Conservation (phyloP, 108 stramenopile species). For the Nannochloropsis salina region DNA sequence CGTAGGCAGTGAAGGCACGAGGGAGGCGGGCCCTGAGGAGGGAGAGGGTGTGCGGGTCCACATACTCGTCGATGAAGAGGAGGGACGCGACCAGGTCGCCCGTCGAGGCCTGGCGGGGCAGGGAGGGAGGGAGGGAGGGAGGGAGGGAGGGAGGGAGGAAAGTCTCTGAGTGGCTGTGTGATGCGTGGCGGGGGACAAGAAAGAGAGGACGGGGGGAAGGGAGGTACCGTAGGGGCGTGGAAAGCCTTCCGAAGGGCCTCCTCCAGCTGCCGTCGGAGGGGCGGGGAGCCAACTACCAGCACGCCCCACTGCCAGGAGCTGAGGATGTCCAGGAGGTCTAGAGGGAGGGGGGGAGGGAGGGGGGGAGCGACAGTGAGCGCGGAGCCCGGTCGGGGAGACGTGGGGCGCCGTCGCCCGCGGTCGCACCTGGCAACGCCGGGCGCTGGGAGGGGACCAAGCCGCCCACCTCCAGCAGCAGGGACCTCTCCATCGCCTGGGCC, state of each 20-base stretch:
- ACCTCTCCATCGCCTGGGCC: background rate
- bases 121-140: background rate
- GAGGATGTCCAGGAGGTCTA: background rate
- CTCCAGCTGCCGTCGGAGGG: background rate
- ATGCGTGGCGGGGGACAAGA: background rate
- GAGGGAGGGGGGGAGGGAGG: background rate
- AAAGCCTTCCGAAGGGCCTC: background rate
- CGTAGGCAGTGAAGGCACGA: background rate
- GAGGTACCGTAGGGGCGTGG: background rate
- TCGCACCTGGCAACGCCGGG: background rate
- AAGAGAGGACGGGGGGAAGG: background rate
- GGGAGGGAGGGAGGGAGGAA: slow-evolving; percentile 1
- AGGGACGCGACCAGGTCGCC: background rate
- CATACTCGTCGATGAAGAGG: background rate
- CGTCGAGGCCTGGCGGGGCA: background rate
- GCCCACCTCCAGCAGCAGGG: background rate
- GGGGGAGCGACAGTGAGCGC: background rate
- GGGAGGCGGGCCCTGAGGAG: background rate
- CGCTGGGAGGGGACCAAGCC: background rate
- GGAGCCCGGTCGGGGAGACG: background rate
- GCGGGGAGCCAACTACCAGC: background rate
- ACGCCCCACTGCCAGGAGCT: background rate
- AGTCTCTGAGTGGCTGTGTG: background rate
- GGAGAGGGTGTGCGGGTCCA: background rate
- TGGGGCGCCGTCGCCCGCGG: background rate